These are phyloP conservation scores for Fraxinus angustifolia DNA, from an alignment of 305 asterid species.

Conservation along the genomic window DNA sequence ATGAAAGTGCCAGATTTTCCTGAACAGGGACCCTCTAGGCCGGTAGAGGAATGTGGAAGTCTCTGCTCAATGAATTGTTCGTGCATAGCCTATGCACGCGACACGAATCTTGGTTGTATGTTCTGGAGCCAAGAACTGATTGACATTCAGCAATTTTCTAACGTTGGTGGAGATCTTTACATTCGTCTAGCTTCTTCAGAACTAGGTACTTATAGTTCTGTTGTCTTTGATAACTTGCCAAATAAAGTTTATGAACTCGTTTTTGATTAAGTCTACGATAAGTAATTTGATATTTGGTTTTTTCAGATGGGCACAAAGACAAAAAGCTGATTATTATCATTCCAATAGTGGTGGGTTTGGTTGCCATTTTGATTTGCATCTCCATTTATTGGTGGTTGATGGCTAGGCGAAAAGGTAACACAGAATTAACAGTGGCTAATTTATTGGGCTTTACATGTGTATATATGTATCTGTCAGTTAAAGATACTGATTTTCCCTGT, in stretches of 20 bases:
- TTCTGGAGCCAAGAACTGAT: conserved; percentile 39
- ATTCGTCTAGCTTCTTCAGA: conserved; percentile 49
- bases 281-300: not conserved
- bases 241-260: not conserved
- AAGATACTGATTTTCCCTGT: not conserved
- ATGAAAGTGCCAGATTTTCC: conserved; percentile 64
- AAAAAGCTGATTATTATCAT: conserved; percentile 27
- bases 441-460: not conserved
- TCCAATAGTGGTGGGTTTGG: conserved; percentile 29
- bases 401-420: conserved; percentile 38
- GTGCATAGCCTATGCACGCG: conserved; percentile 50
- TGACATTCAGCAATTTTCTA: conserved; percentile 38
- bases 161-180: conserved; percentile 44
- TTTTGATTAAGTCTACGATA: no score
- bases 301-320: conserved; percentile 34
- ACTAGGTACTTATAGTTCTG: conserved; percentile 36
- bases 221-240: not conserved
- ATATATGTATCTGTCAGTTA: not conserved
- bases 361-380: conserved; percentile 14
- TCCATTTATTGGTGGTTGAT: conserved; percentile 36
- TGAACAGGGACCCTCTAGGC: conserved; percentile 1
- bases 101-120: conserved; percentile 43
- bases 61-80: conserved; percentile 44
- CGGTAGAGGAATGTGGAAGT: conserved; percentile 34
- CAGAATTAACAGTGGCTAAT: not conserved